phyloP scores from a whole-genome alignment of 768 basidiomycete species.

The Leccinum imitatum region DNA sequence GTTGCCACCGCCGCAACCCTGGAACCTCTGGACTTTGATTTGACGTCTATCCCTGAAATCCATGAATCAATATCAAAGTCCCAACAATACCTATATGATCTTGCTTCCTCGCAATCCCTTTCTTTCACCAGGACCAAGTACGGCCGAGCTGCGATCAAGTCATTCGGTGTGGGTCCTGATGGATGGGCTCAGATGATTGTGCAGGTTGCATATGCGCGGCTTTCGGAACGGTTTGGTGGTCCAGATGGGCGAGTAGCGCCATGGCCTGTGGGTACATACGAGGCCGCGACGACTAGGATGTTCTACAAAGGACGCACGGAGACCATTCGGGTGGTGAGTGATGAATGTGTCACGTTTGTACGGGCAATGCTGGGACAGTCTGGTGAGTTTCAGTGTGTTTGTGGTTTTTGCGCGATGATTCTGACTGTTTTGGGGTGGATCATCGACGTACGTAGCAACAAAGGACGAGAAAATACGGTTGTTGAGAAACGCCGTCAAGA shows the following conservation, averaged over 20 bases:
- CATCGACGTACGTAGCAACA: constrained; percentile 13
- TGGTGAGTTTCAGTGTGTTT: constrained; percentile 20
- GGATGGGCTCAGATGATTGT: constrained; percentile 93
- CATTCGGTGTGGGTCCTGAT: constrained; percentile 87
- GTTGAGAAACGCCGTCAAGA: constrained; percentile 60
- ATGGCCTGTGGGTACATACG: constrained; percentile 81
- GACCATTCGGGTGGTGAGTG: constrained; percentile 82
- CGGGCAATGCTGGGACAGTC: constrained; percentile 62
- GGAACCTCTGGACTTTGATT: constrained; percentile 60
- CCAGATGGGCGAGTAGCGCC: constrained; percentile 28
- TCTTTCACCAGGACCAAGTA: constrained; percentile 67
- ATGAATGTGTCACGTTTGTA: constrained; percentile 78
- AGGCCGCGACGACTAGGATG: constrained; percentile 87
- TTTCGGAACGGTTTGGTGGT: constrained; percentile 41
- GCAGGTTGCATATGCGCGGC: constrained; percentile 83
- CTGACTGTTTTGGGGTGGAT: neutral
- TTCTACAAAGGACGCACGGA: constrained; percentile 92
- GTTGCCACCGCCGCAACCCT: constrained; percentile 33
- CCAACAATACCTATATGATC: constrained; percentile 50
- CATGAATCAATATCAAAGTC: constrained; percentile 54
- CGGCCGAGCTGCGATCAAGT: constrained; percentile 85
- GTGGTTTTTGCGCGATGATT: neutral
- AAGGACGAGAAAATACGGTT: constrained; percentile 47
- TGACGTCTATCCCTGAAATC: constrained; percentile 40
- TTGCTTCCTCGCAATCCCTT: constrained; percentile 64